These are phyloP conservation scores for Saraca asoca DNA, from an alignment of 331 rosid genomes.

Conservation along the genomic window DNA sequence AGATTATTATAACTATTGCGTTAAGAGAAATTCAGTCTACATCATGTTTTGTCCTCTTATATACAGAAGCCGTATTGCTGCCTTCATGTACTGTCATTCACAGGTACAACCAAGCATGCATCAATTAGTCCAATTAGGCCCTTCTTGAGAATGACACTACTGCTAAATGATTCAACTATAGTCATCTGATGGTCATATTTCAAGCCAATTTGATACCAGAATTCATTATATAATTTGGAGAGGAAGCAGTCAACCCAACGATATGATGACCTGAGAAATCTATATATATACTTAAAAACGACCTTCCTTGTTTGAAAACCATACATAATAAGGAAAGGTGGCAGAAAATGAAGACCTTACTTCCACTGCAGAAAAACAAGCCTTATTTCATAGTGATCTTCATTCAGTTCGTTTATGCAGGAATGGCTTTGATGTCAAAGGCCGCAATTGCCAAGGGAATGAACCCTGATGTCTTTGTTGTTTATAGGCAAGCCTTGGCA, in stretches of 20 bases:
- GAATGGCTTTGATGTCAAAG: slow-evolving; percentile 92
- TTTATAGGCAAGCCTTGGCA: slow-evolving; percentile 89
- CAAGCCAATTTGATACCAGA: slow-evolving; percentile 34
- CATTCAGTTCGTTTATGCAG: slow-evolving; percentile 70
- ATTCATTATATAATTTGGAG: slow-evolving; percentile 28
- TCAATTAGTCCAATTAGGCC: slow-evolving; percentile 6
- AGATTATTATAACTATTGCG: neutral
- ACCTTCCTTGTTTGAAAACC: slow-evolving; percentile 19
- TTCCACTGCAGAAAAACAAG: slow-evolving; percentile 47
- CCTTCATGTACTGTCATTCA: slow-evolving; percentile 16
- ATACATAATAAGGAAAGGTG: neutral
- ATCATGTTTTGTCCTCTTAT: slow-evolving; percentile 23
- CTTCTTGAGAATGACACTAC: slow-evolving; percentile 25
- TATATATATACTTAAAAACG: neutral
- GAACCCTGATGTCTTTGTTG: slow-evolving; percentile 85
- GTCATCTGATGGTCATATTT: slow-evolving; percentile 30
- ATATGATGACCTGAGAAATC: neutral
- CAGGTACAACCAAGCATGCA: slow-evolving; percentile 33
- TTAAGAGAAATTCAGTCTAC: neutral
- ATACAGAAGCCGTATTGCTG: slow-evolving; percentile 10
- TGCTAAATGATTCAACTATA: slow-evolving; percentile 40
- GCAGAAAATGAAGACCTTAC: slow-evolving; percentile 42
- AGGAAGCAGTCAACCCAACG: slow-evolving; percentile 26
- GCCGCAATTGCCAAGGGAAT: slow-evolving; percentile 85
- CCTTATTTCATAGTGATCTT: slow-evolving; percentile 77